Evolutionary conservation across 345 rosid genomes (phyloP), one percentile per base, ranked within the genome.

Genomic region (Crucihimalaya himalaica): DNA sequence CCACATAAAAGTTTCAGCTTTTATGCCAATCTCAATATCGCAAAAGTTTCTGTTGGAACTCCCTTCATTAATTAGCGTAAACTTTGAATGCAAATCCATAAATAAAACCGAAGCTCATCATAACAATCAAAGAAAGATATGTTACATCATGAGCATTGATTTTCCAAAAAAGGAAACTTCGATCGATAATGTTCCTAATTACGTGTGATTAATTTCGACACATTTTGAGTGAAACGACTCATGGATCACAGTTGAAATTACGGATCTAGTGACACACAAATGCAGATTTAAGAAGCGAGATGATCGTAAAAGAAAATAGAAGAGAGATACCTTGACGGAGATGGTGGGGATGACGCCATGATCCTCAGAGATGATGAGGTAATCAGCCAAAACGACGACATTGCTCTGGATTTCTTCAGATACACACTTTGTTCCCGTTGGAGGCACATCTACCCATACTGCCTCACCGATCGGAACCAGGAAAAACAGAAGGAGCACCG

Each of bases 391-490:
- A 69, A 93, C 97, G 68, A 93, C 89, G 62, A 86, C 87, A 87
- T 84, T 86, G 85, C 59, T 81, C 52, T 87, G 93, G 70, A 93
- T 93, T 82, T 90, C 96, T 90, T 93, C 98, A 15, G 97, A 93
- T n/a, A 93, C 81, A 62, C 98, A 93, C 86, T 93, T 93, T 70
- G 92, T 84, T 54, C 97, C 98, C 7, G 94, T 65, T 72, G 82
- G 75, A 12, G 98, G 97, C 68, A 93, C 79, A 67, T 87, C 76
- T 32, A 90, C 58, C 98, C 97, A 93, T 5, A 93, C 46, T 14
- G 89, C 92, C 77, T 88, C 92, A 13, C 81, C 51, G 9, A 42
- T 25, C 25, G 19, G 48, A 64, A 55, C 20, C 47, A 76, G 15
- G 47, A 23, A 28, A 1, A 46, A 11, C 50, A 76, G 21, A 16